Percentiles rank a stretch among this genome's conserved stretches.
Conservation (phyloP, 1,139 yeast genomes). For the Fermentozyma sake region DNA sequence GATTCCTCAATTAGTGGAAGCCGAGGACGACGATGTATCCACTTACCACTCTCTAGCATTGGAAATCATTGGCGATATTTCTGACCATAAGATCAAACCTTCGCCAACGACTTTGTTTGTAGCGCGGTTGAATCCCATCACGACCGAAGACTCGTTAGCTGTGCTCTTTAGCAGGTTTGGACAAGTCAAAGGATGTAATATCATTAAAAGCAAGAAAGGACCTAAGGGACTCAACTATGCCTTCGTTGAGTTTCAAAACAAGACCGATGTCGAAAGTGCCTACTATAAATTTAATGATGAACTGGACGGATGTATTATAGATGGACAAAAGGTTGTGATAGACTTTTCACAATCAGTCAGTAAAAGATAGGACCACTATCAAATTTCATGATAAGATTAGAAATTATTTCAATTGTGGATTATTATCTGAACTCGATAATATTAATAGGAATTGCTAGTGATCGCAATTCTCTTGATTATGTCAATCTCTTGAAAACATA, state of each 20-base stretch:
- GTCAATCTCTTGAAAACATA: too few relatives aligned
- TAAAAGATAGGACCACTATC: slow-evolving; percentile 14
- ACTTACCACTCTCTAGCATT: slow-evolving; percentile 54
- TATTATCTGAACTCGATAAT: too few relatives aligned
- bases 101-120: slow-evolving; percentile 59
- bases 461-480: too few relatives aligned
- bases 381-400: too few relatives aligned
- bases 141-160: slow-evolving; percentile 49
- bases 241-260: slow-evolving; percentile 51
- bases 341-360: slow-evolving; percentile 61
- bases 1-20: slow-evolving; percentile 4
- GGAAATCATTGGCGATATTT: slow-evolving; percentile 64
- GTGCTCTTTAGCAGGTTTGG: slow-evolving; percentile 61
- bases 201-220: slow-evolving; percentile 42
- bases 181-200: slow-evolving; percentile 19
- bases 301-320: slow-evolving; percentile 47
- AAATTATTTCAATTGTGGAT: too few relatives aligned
- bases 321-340: slow-evolving; percentile 59
- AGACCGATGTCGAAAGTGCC: slow-evolving; percentile 53
- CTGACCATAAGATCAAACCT: slow-evolving; percentile 55
- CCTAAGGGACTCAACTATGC: slow-evolving; percentile 59
- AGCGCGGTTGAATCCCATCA: slow-evolving; percentile 59
- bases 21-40: slow-evolving; percentile 27
- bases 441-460: too few relatives aligned
- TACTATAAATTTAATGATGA: slow-evolving; percentile 48